Evolutionary conservation across 139 green algal genomes (phyloP).

Genomic region (Tetraselmis chui): DNA sequence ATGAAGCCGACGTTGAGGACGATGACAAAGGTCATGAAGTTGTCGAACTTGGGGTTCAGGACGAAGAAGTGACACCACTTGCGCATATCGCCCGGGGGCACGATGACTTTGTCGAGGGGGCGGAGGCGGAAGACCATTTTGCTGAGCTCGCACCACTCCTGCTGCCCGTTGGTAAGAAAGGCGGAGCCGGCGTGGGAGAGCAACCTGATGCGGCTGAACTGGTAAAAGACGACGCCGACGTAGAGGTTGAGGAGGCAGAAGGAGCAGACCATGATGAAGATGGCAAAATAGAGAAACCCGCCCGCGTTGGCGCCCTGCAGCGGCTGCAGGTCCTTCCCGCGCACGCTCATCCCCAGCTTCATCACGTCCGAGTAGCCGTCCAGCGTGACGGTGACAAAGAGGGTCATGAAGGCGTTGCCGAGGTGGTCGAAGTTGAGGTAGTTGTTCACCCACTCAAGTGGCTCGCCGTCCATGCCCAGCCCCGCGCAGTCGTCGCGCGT

Average conservation of each 20-base stretch:
- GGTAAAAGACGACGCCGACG: slow-evolving; percentile 74
- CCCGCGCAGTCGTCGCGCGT: neutral
- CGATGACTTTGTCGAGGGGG: slow-evolving; percentile 40
- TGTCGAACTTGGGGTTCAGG: slow-evolving; percentile 34
- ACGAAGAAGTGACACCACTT: slow-evolving; percentile 23
- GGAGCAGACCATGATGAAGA: slow-evolving; percentile 66
- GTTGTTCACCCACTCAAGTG: slow-evolving; percentile 42
- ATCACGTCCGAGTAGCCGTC: slow-evolving; percentile 65
- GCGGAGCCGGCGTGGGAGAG: slow-evolving; percentile 54
- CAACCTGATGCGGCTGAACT: slow-evolving; percentile 70
- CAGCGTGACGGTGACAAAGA: slow-evolving; percentile 67
- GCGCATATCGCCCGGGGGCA: slow-evolving; percentile 23
- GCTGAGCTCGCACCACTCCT: slow-evolving; percentile 57
- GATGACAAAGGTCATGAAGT: slow-evolving; percentile 42
- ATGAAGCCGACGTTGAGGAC: slow-evolving; percentile 52
- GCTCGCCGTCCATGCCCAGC: neutral
- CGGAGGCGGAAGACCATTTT: slow-evolving; percentile 66
- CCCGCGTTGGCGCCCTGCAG: slow-evolving; percentile 40
- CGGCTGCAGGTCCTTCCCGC: slow-evolving; percentile 48
- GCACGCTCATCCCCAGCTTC: slow-evolving; percentile 43
- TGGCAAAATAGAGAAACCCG: slow-evolving; percentile 64
- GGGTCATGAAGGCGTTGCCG: slow-evolving; percentile 46
- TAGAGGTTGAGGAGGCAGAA: slow-evolving; percentile 84
- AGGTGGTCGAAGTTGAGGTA: slow-evolving; percentile 78
- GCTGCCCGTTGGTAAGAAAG: slow-evolving; percentile 62